Conservation (phyloP, 2,329 filamentous ascomycete genomes). For the Orbilia quercus region DNA sequence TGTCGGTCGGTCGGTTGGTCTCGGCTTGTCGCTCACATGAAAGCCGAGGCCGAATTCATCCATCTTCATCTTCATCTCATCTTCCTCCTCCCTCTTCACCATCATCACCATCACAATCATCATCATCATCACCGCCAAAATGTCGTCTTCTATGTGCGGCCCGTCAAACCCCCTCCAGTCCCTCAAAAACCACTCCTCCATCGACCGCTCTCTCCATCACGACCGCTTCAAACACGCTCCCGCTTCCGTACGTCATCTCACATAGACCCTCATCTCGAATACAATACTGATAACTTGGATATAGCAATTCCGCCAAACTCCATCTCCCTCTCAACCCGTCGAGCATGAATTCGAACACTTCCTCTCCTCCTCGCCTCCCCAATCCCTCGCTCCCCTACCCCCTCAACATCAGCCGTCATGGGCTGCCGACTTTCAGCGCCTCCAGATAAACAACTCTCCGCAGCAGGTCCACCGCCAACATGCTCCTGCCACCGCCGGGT, state of each 20-base stretch:
- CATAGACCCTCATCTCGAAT: conserved; percentile 41
- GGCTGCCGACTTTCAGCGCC: conserved; percentile 66
- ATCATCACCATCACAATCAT: neutral
- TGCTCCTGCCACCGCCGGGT: conserved; percentile 8
- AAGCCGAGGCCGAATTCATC: conserved; percentile 41
- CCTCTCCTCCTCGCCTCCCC: conserved; percentile 60
- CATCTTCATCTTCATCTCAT: neutral
- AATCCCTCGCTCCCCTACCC: conserved; percentile 26
- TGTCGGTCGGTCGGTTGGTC: neutral
- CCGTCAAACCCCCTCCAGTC: conserved; percentile 80
- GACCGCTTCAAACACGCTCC: conserved; percentile 70
- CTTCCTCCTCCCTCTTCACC: neutral
- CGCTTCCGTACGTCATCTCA: too few species aligned
- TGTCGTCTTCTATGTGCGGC: conserved; percentile 69
- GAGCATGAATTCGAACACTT: conserved; percentile 78
- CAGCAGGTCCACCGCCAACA: conserved; percentile 11
- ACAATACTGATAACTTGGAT: conserved; percentile 56
- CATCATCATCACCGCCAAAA: neutral
- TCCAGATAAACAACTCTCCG: conserved; percentile 63
- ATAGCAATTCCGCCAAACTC: conserved; percentile 74
- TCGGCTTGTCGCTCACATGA: conserved; percentile 37
- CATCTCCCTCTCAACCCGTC: conserved; percentile 67
- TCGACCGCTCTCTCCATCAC: conserved; percentile 77
- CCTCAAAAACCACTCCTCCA: conserved; percentile 75
- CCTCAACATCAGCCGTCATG: conserved; percentile 61